Evolutionary conservation across 2,329 filamentous ascomycete species (phyloP), one percentile per base, ranked within the genome.

Genomic region (Fulvia fulva): DNA sequence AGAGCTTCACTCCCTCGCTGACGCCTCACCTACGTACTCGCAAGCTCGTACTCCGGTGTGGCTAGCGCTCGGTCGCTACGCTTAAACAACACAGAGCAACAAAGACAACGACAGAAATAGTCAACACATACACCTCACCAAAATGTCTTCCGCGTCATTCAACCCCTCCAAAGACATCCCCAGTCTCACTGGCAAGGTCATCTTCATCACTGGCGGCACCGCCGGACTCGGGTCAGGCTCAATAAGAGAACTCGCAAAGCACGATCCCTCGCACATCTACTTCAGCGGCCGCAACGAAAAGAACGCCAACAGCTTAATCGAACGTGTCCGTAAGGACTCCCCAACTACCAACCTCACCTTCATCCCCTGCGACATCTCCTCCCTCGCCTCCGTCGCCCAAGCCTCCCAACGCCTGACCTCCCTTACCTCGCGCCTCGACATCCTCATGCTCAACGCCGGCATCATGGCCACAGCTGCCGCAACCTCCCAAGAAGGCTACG

Each of bases 191-290:
- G 67, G 66, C 45, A 70, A 70, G 51, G 63, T 68, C 50, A 65
- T 70, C 21, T 30, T 65, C 43, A 58, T 65, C 25, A 65, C 63
- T 3, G 63, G 64, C 23, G 58, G 58, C 25, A 55, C 61, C 4
- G 60, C 64, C 6, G 68, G 68, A 22, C 63, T 70, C 6, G 68
- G 67, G 21, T 45, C 32, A 56, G 60, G 79, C 63, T 76, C 78
- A 11, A 68, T 81, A 52, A 65, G 74, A 43, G 74, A 78, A 54
- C 73, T 82, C 32, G 77, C 77, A 21, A 73, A 72, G 57, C 81
- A 83, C 65, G 67, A 72, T 5, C 81, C 82, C 1, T 70, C 72
- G 0, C 77, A 81, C 56, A 79, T 85, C 60, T 84, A 80, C 70
- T 76, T 85, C 56, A 79, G 76, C 19, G 80, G 62, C 8, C 59